Evolutionary conservation across 1,284 basidiomycete genomes (phyloP), one percentile per base, ranked within the genome.

Genomic region (Vanrija sp.): DNA sequence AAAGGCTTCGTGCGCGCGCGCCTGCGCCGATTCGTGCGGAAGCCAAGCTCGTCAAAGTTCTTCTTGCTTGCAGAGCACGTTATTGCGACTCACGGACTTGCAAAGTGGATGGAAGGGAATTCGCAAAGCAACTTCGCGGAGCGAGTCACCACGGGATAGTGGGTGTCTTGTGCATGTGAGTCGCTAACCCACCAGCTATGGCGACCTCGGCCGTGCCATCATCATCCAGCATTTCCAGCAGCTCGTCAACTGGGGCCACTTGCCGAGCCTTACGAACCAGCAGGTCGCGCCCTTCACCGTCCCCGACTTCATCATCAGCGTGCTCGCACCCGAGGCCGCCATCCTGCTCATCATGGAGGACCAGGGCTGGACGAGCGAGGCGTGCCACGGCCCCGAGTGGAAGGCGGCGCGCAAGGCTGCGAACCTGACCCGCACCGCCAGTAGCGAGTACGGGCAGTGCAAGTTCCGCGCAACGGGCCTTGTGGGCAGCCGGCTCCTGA

Each of bases 261-360:
- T 66, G 10, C 49, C 59, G 4, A 22, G 31, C 15, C 54, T 65
- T 18, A 18, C 43, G 12, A 16, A n/a, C 6, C 6, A 19, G 37
- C 43, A 49, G 10, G 58, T 59, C 48, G 45, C 53, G 16, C 68
- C 69, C 0, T 60, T 75, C 6, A 55, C 56, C 1, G 31, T 54
- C 8, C 22, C 60, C 22, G 70, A 75, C 31, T 71, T 69, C 48
- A 61, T 73, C 49, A 36, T 56, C 10, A 56, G 65, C 47, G 64
- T 76, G 10, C 61, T 76, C 16, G 64, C 74, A 0, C 71, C 72
- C 41, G 74, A 76, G 56, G 64, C 66, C 0, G 61, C 65, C 3
- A 61, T 66, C 24, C 47, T 65, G 15, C 61, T 75, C 38, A 71
- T 74, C 57, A 67, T 67, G 67, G 41, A 57, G 6, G 71, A 75